Evolutionary conservation across 2,329 filamentous ascomycete genomes (phyloP).

Genomic region (Monosporascus sp.): DNA sequence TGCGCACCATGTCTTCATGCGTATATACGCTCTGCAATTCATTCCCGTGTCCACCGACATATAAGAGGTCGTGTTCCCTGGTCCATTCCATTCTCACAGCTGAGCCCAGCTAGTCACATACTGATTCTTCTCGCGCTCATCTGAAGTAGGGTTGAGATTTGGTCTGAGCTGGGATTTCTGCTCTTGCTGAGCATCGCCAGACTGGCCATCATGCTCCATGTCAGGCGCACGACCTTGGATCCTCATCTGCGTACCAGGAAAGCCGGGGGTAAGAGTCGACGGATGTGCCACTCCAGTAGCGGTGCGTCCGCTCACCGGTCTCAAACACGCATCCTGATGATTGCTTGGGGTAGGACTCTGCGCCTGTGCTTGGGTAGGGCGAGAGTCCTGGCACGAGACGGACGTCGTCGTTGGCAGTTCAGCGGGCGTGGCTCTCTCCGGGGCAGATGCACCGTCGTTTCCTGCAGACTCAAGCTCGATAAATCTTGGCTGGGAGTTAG

Average conservation of each 20-base stretch:
- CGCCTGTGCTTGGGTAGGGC: not conserved
- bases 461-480: slow-evolving; percentile 17
- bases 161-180: not conserved
- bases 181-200: not conserved
- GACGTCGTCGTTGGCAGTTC: not conserved
- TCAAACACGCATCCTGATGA: not conserved
- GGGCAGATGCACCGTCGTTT: not conserved
- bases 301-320: not conserved
- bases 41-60: no score
- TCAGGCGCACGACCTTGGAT: not conserved
- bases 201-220: not conserved
- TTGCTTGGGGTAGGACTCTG: not conserved
- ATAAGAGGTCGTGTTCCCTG: not conserved
- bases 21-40: no score
- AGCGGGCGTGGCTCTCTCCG: not conserved
- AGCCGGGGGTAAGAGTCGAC: not conserved
- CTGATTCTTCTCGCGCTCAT: slow-evolving; percentile 5
- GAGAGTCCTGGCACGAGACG: not conserved
- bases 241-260: not conserved
- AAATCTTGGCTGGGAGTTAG: slow-evolving; percentile 6
- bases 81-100: slow-evolving; percentile 1
- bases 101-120: slow-evolving; percentile 10
- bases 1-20: no score
- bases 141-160: slow-evolving; percentile 7
- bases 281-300: not conserved